phyloP scores from a whole-genome alignment of 1,284 basidiomycete genomes.

The Papiliotrema fonsecae region DNA sequence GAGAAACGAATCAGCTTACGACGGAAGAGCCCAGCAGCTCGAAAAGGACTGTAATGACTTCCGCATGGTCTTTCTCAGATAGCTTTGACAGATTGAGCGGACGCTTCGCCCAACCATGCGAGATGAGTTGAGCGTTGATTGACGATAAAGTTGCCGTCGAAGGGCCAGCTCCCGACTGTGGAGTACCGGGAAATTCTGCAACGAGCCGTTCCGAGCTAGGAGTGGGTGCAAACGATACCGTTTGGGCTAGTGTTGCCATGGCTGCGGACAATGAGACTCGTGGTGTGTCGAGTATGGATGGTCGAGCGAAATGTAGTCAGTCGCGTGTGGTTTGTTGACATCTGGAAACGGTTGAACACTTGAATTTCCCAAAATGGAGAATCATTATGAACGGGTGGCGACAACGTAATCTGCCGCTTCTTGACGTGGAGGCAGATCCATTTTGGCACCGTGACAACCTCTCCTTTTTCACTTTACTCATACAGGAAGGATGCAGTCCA shows the following conservation, averaged over 20 bases:
- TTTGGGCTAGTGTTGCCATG: background rate
- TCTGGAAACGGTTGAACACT: background rate
- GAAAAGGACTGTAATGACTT: slow-evolving; percentile 68
- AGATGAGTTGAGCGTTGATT: slow-evolving; percentile 68
- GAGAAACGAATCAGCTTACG: slow-evolving; percentile 54
- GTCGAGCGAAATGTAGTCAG: slow-evolving; percentile 2
- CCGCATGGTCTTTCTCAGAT: slow-evolving; percentile 58
- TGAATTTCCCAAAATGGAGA: background rate
- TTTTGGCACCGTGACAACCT: slow-evolving; percentile 6
- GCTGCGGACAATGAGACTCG: background rate
- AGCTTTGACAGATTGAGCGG: slow-evolving; percentile 59
- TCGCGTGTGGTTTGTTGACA: slow-evolving; percentile 13
- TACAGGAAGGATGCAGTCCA: too few species aligned
- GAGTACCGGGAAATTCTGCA: too few species aligned
- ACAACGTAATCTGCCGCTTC: background rate
- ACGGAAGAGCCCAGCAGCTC: slow-evolving; percentile 70
- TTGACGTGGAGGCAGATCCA: slow-evolving; percentile 5
- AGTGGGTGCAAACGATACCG: background rate
- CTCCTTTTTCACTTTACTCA: too few species aligned
- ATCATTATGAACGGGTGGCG: background rate
- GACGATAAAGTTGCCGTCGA: slow-evolving; percentile 54
- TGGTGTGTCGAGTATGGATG: too few species aligned
- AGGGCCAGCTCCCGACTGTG: too few species aligned
- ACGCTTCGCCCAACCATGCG: slow-evolving; percentile 67
- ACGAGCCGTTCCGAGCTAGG: background rate